Evolutionary conservation across 2,329 filamentous ascomycete species (phyloP).

Genomic region (Aspergillus tamarii): DNA sequence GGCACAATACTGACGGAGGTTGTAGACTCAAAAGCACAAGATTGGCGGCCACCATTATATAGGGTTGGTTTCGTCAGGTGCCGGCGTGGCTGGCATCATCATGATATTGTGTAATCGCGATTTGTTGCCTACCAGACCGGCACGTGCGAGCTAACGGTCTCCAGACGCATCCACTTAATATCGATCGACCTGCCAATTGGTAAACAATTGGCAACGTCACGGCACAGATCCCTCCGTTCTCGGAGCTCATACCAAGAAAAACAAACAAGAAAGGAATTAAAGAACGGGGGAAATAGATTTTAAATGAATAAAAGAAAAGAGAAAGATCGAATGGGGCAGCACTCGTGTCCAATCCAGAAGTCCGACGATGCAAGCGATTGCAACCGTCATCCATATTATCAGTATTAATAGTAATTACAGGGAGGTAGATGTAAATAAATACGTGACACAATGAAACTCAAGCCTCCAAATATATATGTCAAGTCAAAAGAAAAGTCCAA

Average conservation of each 20-base stretch:
- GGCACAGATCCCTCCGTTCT: background rate
- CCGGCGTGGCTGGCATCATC: background rate
- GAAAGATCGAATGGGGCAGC: background rate
- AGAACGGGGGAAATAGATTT: background rate
- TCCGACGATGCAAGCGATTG: background rate
- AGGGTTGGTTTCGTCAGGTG: background rate
- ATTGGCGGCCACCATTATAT: background rate
- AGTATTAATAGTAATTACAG: slow-evolving; percentile 22
- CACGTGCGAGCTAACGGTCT: background rate
- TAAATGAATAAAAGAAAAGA: background rate
- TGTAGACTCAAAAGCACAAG: background rate
- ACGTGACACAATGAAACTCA: slow-evolving; percentile 23
- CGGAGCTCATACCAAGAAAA: background rate
- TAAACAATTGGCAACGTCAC: background rate
- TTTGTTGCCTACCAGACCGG: background rate
- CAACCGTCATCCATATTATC: slow-evolving; percentile 18
- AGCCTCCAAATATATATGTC: slow-evolving; percentile 28
- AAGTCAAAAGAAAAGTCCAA: slow-evolving; percentile 18
- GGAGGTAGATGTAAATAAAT: slow-evolving; percentile 11
- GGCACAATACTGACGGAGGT: background rate
- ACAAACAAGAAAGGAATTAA: no score
- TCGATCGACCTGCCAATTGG: background rate
- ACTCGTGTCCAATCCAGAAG: background rate
- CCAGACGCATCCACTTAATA: background rate
- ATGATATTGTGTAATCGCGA: background rate